Conservation (phyloP, 495 filamentous ascomycete genomes). For the Clavariopsis aquatica region DNA sequence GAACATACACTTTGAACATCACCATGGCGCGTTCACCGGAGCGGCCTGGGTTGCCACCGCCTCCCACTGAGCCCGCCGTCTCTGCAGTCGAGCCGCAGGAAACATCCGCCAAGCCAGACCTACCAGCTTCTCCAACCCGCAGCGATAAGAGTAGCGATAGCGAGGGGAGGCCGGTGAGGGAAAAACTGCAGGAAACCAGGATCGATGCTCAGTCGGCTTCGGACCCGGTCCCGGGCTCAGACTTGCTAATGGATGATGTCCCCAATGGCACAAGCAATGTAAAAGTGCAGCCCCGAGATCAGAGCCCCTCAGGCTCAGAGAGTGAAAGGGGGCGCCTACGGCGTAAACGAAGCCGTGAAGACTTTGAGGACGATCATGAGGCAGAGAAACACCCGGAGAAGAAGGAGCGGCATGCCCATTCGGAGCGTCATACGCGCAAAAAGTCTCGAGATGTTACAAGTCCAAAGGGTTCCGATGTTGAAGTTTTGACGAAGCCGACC, state of each 20-base stretch:
- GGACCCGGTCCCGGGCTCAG: constrained; percentile 13
- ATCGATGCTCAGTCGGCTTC: constrained; percentile 49
- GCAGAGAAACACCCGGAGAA: constrained; percentile 24
- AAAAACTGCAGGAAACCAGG: constrained; percentile 63
- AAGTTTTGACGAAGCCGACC: constrained; percentile 23
- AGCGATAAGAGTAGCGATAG: constrained; percentile 35
- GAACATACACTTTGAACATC: background rate
- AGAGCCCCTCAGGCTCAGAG: constrained; percentile 30
- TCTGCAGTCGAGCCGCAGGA: constrained; percentile 9
- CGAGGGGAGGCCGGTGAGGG: constrained; percentile 61
- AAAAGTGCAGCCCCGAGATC: constrained; percentile 6
- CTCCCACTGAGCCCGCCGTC: background rate
- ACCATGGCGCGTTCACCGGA: constrained; percentile 20
- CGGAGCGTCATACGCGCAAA: constrained; percentile 42
- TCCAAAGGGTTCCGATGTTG: constrained; percentile 13
- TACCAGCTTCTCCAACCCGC: constrained; percentile 24
- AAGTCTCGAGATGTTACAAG: constrained; percentile 42
- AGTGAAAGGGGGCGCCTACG: constrained; percentile 47
- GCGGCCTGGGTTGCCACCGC: constrained; percentile 14
- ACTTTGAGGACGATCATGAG: constrained; percentile 33
- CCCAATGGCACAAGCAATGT: constrained; percentile 22
- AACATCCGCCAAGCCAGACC: background rate
- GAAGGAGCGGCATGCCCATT: constrained; percentile 34
- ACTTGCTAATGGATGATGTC: constrained; percentile 28
- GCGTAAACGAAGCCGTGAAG: constrained; percentile 59